Base-by-base conservation (phyloP, 495 filamentous ascomycete species). In the Lichina pygmaea region DNA sequence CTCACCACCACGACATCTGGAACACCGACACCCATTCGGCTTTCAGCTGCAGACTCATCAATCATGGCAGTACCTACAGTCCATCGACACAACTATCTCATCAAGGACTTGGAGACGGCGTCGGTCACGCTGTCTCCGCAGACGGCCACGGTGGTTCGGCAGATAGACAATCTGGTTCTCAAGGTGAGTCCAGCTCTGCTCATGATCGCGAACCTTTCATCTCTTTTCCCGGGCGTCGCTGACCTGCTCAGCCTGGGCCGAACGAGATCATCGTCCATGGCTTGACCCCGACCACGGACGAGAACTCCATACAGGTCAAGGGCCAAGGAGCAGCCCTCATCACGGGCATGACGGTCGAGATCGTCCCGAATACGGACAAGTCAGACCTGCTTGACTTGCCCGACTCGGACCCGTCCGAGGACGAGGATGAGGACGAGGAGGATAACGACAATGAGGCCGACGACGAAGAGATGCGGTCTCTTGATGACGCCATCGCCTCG, bases 281-380 rank as follows among this genome's bases (percentile, higher is more conserved):
- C 11, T 61, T 83, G 31, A 70, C 72, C 7, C 75, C 73, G 3
- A 70, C 66, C 10, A 62, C 69, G 37, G 74, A 81, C 48, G 62
- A 73, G 50, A 63, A 75, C 53, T 78, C 73, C 33, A 72, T 81
- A 59, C 77, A 77, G 50, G 72, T 83, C 46, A 73, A 78, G 51
- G 75, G 75, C 44, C 71, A 65, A 43, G 73, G 73, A 32, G 53
- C 60, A 0, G 59, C 62, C 0, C 70, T 66, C 44, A 77, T 81
- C 52, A 75, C 70, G 4, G 74, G 81, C 51, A 70, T 79, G 53
- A 65, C 67, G 12, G 67, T 79, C 38, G 68, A 77, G 47, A 56
- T 71, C 8, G 58, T 80, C 24, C 65, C 72, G 0, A 76, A 78
- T 50, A 59, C 60, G 5, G 68, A 73, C 11, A 62, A 65, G 38